These are phyloP conservation scores for Fraxinus pennsylvanica DNA, from an alignment of 257 asterid genomes.

Conservation along the genomic window DNA sequence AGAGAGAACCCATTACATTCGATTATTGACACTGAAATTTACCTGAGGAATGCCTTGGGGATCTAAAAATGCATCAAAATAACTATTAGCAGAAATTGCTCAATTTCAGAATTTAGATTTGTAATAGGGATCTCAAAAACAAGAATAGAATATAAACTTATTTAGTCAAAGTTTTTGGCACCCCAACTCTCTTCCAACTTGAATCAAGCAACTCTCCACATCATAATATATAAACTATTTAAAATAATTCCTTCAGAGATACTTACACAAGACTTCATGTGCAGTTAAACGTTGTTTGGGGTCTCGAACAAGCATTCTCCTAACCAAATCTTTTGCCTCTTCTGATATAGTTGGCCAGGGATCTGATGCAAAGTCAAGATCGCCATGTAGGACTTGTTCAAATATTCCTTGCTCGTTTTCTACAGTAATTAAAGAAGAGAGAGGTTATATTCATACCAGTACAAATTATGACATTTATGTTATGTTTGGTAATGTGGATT, in stretches of 20 bases:
- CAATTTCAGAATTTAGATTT: neutral
- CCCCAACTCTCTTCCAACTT: neutral
- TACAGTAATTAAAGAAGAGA: constrained; percentile 24
- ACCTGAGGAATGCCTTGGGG: neutral
- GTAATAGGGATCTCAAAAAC: neutral
- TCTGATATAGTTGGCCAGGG: constrained; percentile 97
- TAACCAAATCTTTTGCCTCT: constrained; percentile 82
- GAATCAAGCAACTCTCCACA: neutral
- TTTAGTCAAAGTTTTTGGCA: neutral
- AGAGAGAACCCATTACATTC: neutral
- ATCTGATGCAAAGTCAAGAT: constrained; percentile 83
- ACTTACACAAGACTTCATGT: constrained; percentile 89
- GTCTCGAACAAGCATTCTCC: constrained; percentile 89
- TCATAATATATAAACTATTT: neutral
- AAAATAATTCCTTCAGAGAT: constrained; percentile 4
- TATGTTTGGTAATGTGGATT: neutral
- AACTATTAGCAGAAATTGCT: neutral
- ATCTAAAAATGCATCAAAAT: neutral
- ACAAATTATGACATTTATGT: neutral
- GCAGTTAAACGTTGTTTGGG: constrained; percentile 86
- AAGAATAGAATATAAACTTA: neutral
- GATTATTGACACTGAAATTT: neutral
- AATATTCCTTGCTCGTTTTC: constrained; percentile 91
- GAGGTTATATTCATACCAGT: neutral
- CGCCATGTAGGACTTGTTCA: constrained; percentile 91